Evolutionary conservation across 305 asterid species (phyloP).

Genomic region (Solanum hybrid): DNA sequence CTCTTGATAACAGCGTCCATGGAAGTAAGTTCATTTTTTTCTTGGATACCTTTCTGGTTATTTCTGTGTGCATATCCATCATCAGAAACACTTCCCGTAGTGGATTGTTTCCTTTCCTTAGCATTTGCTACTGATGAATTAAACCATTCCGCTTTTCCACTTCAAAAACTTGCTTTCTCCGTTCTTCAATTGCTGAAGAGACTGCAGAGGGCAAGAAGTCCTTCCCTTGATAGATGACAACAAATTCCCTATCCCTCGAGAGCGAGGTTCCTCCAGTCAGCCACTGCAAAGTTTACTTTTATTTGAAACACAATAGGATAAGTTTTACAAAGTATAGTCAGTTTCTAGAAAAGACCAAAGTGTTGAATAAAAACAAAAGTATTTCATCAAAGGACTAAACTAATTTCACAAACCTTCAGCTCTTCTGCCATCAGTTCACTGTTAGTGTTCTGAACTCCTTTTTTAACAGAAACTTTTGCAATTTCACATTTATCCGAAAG

Average conservation of each 20-base stretch:
- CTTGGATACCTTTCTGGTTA: constrained; percentile 17
- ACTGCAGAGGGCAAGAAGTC: constrained; percentile 83
- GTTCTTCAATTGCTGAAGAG: constrained; percentile 76
- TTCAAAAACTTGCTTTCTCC: constrained; percentile 40
- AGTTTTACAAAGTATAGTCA: neutral
- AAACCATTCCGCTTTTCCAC: constrained; percentile 16
- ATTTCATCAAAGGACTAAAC: too few relatives aligned
- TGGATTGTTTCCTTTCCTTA: constrained; percentile 16
- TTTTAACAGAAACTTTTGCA: constrained; percentile 79
- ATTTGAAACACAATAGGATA: constrained; percentile 14
- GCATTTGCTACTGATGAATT: constrained; percentile 8
- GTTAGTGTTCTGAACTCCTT: constrained; percentile 89
- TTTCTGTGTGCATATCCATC: constrained; percentile 24
- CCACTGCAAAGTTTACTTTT: constrained; percentile 50
- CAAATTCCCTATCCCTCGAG: constrained; percentile 81
- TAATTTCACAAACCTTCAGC: constrained; percentile 31
- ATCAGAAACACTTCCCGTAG: constrained; percentile 20
- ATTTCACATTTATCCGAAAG: constrained; percentile 98
- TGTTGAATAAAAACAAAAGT: too few relatives aligned
- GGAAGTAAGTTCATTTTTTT: constrained; percentile 30
- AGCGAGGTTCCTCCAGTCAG: constrained; percentile 87
- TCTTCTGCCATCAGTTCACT: constrained; percentile 87
- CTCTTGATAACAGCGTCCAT: constrained; percentile 40
- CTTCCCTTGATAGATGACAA: constrained; percentile 87
- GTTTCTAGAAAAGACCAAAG: too few relatives aligned